Evolutionary conservation across 352 stramenopile species (phyloP), one percentile per base, ranked within the genome.

Genomic region (Globisporangium rhizosaccharum): DNA sequence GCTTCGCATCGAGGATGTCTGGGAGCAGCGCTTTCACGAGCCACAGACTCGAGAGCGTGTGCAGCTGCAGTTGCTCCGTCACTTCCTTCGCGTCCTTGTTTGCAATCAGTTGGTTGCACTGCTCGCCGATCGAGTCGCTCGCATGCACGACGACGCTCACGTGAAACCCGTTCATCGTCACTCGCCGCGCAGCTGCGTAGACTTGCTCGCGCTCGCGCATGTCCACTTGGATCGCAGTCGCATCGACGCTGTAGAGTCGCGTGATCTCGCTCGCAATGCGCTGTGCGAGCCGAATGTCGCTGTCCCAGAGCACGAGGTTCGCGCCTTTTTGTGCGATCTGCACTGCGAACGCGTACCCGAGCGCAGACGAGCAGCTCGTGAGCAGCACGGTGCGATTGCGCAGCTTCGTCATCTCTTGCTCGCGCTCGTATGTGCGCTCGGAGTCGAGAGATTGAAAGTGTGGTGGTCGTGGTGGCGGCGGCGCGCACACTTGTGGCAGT

Each of bases 361-460:
- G 55, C 33, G 61, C n/a, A 28, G 61, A 67, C 26, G 55, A 58
- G 42, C 61, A 67, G 49, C 20, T 28, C 30, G 61, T 67, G 42
- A 67, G 55, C 41, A 67, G 33, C 41, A 59, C 61, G 10, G 51
- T 58, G 47, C 49, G 61, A 30, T 59, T 58, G 30, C 56, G 61
- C 8, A 67, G 41, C 61, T 67, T 67, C 55, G 61, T 67, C 61
- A 67, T 67, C 48, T 17, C 48, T 39, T 53, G 48, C n/a, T 33
- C 18, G 17, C 30, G 36, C 3, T 52, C 28, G 53, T 17, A 0
- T 12, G 39, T 45, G 54, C 54, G 55, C 55, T 39, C 33, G 7
- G 30, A 36, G 30, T 4, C 30, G 30, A 36, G 30, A 36, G 30
- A 36, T 36, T 36, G 30, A 36, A 9, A 9, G 3, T 36, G 30